phyloP scores from a whole-genome alignment of 495 filamentous ascomycete genomes.

The Pseudoneurospora amorphoporcata region DNA sequence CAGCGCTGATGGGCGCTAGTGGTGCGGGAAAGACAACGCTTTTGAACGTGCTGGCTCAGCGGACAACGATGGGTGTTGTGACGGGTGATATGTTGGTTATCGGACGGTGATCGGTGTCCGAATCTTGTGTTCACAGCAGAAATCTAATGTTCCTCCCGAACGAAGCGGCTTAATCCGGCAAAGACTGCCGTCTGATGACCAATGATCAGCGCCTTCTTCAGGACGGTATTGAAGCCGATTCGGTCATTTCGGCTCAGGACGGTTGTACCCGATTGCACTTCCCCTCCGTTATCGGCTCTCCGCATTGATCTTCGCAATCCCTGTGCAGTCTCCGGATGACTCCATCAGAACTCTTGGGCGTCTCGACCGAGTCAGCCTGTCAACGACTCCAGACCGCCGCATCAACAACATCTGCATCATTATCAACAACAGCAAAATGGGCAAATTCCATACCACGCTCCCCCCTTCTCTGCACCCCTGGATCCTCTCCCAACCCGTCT shows the following conservation, averaged over 20 bases:
- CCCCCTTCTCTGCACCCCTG: slow-evolving; percentile 44
- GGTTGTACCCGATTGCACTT: not conserved
- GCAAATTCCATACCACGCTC: slow-evolving; percentile 51
- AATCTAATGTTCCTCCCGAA: not conserved
- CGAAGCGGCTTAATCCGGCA: not conserved
- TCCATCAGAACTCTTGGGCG: not conserved
- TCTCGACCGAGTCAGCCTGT: not conserved
- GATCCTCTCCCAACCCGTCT: slow-evolving; percentile 52
- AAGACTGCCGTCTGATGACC: not conserved
- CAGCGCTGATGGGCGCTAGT: slow-evolving; percentile 72
- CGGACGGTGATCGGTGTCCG: no score
- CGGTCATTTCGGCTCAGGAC: not conserved
- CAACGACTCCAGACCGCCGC: not conserved
- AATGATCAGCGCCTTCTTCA: not conserved
- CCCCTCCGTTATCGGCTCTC: not conserved
- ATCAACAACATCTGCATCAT: not conserved
- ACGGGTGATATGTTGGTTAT: slow-evolving; percentile 62
- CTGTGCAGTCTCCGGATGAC: not conserved
- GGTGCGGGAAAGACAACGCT: slow-evolving; percentile 71
- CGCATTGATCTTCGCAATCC: not conserved
- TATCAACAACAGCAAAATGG: slow-evolving; percentile 33
- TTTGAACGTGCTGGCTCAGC: slow-evolving; percentile 58
- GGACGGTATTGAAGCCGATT: not conserved
- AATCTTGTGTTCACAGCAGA: no score
- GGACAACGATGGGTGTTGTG: slow-evolving; percentile 59